phyloP scores from a whole-genome alignment of 805 yeast genomes.

The Ogataea chonburiensis region DNA sequence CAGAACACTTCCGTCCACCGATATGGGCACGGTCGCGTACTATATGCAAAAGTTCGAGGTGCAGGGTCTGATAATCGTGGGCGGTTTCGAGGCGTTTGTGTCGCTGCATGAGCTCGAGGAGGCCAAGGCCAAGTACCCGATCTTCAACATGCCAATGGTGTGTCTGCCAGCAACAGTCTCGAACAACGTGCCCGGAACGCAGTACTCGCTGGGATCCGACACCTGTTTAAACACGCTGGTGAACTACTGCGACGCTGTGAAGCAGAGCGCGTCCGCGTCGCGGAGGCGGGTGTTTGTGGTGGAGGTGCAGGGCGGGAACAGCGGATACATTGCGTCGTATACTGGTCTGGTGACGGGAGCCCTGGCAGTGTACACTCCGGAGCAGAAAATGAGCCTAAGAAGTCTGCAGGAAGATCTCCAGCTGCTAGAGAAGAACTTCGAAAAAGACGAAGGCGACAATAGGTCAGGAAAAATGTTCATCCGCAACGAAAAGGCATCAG shows the following conservation, averaged over 20 bases:
- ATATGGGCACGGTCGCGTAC: constrained; percentile 88
- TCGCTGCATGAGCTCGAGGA: constrained; percentile 78
- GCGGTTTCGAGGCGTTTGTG: constrained; percentile 96
- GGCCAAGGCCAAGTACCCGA: constrained; percentile 78
- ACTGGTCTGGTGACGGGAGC: constrained; percentile 89
- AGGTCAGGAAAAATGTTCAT: constrained; percentile 84
- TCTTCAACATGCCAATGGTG: constrained; percentile 91
- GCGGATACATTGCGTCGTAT: constrained; percentile 88
- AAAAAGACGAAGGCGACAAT: constrained; percentile 71
- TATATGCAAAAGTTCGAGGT: constrained; percentile 85
- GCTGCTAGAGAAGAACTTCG: constrained; percentile 64
- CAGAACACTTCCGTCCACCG: constrained; percentile 78
- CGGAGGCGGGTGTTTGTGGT: constrained; percentile 93
- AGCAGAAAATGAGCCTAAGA: constrained; percentile 65
- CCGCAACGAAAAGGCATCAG: constrained; percentile 80
- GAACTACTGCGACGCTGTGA: constrained; percentile 90
- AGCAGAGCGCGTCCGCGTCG: constrained; percentile 92
- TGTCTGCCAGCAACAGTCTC: constrained; percentile 94
- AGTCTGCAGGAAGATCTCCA: constrained; percentile 76
- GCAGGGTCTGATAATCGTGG: constrained; percentile 87
- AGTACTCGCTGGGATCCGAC: constrained; percentile 91
- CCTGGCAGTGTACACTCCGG: constrained; percentile 87
- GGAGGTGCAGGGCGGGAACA: constrained; percentile 97
- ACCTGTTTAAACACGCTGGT: constrained; percentile 92
- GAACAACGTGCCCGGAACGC: constrained; percentile 98